Evolutionary conservation across 2,329 filamentous ascomycete species (phyloP).

Genomic region (Alternaria arbusti): DNA sequence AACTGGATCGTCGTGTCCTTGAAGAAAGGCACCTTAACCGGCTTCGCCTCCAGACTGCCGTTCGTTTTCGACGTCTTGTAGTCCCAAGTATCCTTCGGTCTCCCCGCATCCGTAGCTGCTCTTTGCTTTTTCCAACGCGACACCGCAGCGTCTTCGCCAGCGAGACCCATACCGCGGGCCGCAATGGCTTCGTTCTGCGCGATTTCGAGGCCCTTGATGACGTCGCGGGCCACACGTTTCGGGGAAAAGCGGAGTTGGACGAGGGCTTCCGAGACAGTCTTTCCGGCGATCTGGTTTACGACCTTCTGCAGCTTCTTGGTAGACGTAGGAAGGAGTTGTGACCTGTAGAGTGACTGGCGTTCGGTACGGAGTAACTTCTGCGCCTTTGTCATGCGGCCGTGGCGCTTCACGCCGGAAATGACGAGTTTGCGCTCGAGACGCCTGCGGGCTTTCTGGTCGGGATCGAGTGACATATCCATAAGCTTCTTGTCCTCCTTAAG

Average conservation of each 20-base stretch:
- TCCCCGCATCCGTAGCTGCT: slow-evolving; percentile 16
- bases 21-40: slow-evolving; percentile 18
- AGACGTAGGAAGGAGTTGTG: slow-evolving; percentile 78
- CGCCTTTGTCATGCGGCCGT: slow-evolving; percentile 69
- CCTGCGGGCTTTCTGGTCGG: slow-evolving; percentile 72
- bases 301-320: slow-evolving; percentile 90
- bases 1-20: slow-evolving; percentile 68
- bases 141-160: slow-evolving; percentile 31
- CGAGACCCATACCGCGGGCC: slow-evolving; percentile 82
- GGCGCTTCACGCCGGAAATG: slow-evolving; percentile 72
- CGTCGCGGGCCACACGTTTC: slow-evolving; percentile 87
- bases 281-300: slow-evolving; percentile 87
- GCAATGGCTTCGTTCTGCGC: slow-evolving; percentile 83
- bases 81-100: slow-evolving; percentile 14
- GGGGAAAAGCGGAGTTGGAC: slow-evolving; percentile 93
- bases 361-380: slow-evolving; percentile 73
- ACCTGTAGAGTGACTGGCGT: slow-evolving; percentile 65
- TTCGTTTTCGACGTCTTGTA: slow-evolving; percentile 19
- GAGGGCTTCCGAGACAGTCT: slow-evolving; percentile 92
- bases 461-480: slow-evolving; percentile 67
- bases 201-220: slow-evolving; percentile 78
- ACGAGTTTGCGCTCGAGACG: slow-evolving; percentile 86
- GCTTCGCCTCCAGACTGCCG: not conserved
- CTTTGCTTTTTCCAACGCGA: slow-evolving; percentile 29
- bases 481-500: slow-evolving; percentile 58